Base-by-base conservation (phyloP, 1,139 yeast species). In the Pichiaceae sp. region DNA sequence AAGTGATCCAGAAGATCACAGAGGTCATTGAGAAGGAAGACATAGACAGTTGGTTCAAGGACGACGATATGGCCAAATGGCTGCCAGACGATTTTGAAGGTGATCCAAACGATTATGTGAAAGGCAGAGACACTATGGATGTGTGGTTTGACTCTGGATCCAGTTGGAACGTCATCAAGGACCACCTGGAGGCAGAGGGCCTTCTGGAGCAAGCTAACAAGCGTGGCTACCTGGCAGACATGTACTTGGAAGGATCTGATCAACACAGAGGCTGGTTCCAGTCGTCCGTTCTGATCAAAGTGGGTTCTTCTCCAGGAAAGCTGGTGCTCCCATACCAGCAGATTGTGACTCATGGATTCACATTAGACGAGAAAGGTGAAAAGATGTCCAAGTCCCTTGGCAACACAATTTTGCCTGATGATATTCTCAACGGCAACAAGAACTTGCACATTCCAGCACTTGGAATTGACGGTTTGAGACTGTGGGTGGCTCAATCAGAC, bases 231-330 rank as follows among this genome's bases (percentile, higher is more conserved):
- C 56, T 80, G 6, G 84, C 95, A 1, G 94, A 89, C 54, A 70
- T 85, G 14, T 89, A 86, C 53, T 60, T 89, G 17, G 99, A 91
- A 63, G 99, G 99, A 1, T 76, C 91, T 26, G 99, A 91, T 55
- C 99, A 91, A 57, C 98, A 93, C 54, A 72, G 99, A 43, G 99
- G 99, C 0, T 91, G 99, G 99, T 91, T 91, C 57, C 99, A 91
- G 61, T 85, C 96, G 20, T 86, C 96, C 1, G 63, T 93, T 29
- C 64, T 93, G 41, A 89, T 94, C 28, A 83, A 78, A 50, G 70
- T 86, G 23, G 89, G 74, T 18, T 41, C 44, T 4, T 35, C 38
- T 4, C 7, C 5, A 9, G 25, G 14, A 6, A 48, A 63, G n/a
- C 72, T 91, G 0, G 59, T 66, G 3, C 64, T 75, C 4, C 98